These are phyloP conservation scores for Torrubiella hemipterigena DNA, from an alignment of 2,329 filamentous ascomycete species.

Conservation along the genomic window DNA sequence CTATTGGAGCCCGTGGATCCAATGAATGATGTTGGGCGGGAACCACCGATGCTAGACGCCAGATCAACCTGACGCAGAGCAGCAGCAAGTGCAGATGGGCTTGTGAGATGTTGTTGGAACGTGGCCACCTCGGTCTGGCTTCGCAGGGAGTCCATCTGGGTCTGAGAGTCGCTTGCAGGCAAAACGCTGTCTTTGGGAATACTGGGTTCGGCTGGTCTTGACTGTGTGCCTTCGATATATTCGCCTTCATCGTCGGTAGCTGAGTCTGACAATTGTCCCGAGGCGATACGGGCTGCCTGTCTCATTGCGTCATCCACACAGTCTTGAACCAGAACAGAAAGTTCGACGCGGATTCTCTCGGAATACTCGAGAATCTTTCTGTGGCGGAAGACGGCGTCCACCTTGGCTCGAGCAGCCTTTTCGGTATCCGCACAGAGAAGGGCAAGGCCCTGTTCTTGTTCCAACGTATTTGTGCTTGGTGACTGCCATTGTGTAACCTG, in stretches of 20 bases:
- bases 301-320: slow-evolving; percentile 87
- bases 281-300: slow-evolving; percentile 80
- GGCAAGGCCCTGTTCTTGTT: slow-evolving; percentile 85
- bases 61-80: slow-evolving; percentile 34
- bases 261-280: slow-evolving; percentile 74
- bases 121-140: slow-evolving; percentile 32
- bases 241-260: slow-evolving; percentile 48
- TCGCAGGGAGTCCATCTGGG: slow-evolving; percentile 1
- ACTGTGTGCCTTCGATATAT: no score
- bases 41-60: slow-evolving; percentile 13
- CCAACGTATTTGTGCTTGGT: slow-evolving; percentile 77
- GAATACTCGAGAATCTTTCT: slow-evolving; percentile 90
- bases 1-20: slow-evolving; percentile 80
- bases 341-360: slow-evolving; percentile 88
- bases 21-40: slow-evolving; percentile 41
- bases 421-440: slow-evolving; percentile 85
- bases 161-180: slow-evolving; percentile 19
- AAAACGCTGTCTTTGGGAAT: slow-evolving; percentile 6
- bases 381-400: slow-evolving; percentile 86
- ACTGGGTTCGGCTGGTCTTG: slow-evolving; percentile 15
- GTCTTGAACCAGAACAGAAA: slow-evolving; percentile 83
- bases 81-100: slow-evolving; percentile 40
- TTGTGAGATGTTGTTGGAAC: slow-evolving; percentile 21
- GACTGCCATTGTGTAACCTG: slow-evolving; percentile 97
- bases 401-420: slow-evolving; percentile 70